phyloP scores from a whole-genome alignment of 1,284 basidiomycete species.

The Dichomitus squalens region DNA sequence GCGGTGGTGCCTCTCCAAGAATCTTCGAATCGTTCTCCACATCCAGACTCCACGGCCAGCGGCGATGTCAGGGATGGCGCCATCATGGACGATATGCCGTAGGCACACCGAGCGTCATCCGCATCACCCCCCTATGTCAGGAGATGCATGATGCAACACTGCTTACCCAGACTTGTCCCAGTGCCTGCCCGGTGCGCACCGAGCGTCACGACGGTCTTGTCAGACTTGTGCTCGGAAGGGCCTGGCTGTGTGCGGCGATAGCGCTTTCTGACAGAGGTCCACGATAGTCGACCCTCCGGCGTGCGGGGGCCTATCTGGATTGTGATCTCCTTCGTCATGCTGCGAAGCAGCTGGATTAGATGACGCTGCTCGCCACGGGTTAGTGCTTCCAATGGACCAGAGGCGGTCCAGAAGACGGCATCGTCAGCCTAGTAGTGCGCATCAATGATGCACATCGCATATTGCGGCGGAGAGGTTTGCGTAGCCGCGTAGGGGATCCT shows the following conservation, averaged over 20 bases:
- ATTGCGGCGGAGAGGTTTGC: too few species aligned
- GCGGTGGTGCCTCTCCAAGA: neutral
- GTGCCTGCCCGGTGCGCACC: neutral
- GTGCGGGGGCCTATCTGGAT: too few species aligned
- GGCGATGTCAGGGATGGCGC: neutral
- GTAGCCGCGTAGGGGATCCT: too few species aligned
- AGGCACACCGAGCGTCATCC: neutral
- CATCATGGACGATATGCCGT: neutral
- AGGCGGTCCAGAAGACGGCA: too few species aligned
- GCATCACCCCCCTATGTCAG: neutral
- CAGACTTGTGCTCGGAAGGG: neutral
- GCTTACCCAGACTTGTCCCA: neutral
- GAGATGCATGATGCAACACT: neutral
- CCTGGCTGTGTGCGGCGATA: neutral
- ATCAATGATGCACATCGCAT: too few species aligned
- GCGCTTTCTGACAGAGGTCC: too few species aligned
- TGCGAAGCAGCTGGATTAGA: too few species aligned
- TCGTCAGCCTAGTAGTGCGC: too few species aligned
- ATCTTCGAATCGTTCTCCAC: neutral
- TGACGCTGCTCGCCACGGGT: too few species aligned
- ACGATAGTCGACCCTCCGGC: too few species aligned
- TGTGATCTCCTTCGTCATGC: too few species aligned
- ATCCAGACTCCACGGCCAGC: neutral
- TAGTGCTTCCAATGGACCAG: too few species aligned
- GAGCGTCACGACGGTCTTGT: neutral